These are phyloP conservation scores for Venturia pyrina DNA, from an alignment of 2,329 filamentous ascomycete species.

Conservation along the genomic window DNA sequence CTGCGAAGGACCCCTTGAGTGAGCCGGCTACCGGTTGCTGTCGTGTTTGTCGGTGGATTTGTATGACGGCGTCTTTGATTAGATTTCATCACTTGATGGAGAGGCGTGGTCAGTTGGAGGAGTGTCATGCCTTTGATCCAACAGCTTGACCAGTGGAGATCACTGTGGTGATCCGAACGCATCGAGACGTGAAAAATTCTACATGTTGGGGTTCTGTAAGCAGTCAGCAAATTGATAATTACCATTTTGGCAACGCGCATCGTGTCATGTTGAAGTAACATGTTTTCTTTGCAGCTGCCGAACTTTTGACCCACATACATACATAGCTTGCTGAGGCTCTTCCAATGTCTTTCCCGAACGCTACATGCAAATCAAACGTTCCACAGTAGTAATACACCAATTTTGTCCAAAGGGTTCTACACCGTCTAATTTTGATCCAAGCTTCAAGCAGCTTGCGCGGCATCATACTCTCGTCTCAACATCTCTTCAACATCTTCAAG, in stretches of 20 bases:
- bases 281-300: no score
- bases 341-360: not conserved
- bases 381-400: not conserved
- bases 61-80: not conserved
- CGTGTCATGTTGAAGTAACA: no score
- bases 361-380: not conserved
- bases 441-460: conserved; percentile 3
- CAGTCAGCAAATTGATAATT: no score
- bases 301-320: no score
- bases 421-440: not conserved
- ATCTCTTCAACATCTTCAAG: conserved; percentile 45
- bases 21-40: not conserved
- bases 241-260: no score
- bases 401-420: not conserved
- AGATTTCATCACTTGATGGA: not conserved
- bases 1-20: not conserved
- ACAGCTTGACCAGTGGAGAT: no score
- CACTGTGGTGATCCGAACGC: no score
- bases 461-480: conserved; percentile 7
- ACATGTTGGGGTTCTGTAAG: no score
- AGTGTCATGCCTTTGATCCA: no score
- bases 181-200: no score
- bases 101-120: no score
- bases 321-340: no score
- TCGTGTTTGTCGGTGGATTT: not conserved